Conservation (phyloP, 768 basidiomycete genomes). For the Boletus rex-veris region DNA sequence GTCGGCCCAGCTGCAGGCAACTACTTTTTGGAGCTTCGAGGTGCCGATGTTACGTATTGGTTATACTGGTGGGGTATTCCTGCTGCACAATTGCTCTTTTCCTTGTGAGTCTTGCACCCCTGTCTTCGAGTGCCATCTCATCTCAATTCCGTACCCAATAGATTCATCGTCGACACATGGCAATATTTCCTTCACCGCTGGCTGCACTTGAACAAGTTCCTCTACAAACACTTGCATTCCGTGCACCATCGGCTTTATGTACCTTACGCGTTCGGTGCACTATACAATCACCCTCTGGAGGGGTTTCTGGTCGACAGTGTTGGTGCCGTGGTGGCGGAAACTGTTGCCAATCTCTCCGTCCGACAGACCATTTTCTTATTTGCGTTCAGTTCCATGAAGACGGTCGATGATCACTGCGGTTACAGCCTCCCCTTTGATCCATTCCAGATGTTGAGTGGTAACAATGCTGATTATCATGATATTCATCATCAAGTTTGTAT, state of each 20-base stretch:
- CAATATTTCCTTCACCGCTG: constrained; percentile 94
- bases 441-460: constrained; percentile 75
- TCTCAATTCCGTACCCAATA: constrained; percentile 27
- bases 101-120: constrained; percentile 63
- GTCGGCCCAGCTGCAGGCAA: constrained; percentile 42
- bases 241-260: constrained; percentile 96
- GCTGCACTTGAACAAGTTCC: constrained; percentile 87
- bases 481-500: constrained; percentile 87
- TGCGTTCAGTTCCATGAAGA: constrained; percentile 80
- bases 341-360: constrained; percentile 59
- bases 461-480: constrained; percentile 97
- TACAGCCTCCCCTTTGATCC: constrained; percentile 91
- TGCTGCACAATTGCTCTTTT: constrained; percentile 61
- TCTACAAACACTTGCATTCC: constrained; percentile 90
- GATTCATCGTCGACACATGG: constrained; percentile 96
- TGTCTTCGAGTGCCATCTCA: background rate
- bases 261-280: constrained; percentile 92
- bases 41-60: constrained; percentile 50
- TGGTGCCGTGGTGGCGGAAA: constrained; percentile 77
- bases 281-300: constrained; percentile 97
- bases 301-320: constrained; percentile 86
- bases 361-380: constrained; percentile 88
- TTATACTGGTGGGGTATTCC: constrained; percentile 96
- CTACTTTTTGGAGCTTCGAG: constrained; percentile 36
- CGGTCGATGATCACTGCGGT: constrained; percentile 94